Conservation (phyloP, 2,329 filamentous ascomycete species). For the Amylocarpus encephaloides region DNA sequence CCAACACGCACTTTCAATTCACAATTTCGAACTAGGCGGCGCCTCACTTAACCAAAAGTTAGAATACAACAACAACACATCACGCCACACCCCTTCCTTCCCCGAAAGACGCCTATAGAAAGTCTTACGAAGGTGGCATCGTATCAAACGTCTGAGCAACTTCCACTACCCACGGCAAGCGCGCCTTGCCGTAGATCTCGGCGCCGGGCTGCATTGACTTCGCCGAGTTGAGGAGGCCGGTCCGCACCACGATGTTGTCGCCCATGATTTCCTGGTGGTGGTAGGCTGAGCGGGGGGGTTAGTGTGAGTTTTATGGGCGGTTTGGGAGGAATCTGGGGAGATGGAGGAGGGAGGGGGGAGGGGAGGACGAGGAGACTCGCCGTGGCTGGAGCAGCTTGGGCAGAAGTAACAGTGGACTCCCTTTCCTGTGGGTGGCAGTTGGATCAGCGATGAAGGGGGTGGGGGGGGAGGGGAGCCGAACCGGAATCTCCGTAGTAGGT, state of each 20-base stretch:
- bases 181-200: constrained; percentile 50
- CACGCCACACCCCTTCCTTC: not conserved
- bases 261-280: constrained; percentile 48
- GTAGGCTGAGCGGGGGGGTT: constrained; percentile 31
- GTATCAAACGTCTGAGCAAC: constrained; percentile 41
- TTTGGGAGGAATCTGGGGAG: too few species aligned
- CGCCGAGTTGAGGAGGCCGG: constrained; percentile 40
- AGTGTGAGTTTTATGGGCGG: constrained; percentile 38
- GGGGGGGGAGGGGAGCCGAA: not conserved
- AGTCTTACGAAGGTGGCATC: constrained; percentile 34
- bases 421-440: constrained; percentile 36
- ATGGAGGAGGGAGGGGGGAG: constrained; percentile 40
- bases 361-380: too few species aligned
- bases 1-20: not conserved
- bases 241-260: constrained; percentile 47
- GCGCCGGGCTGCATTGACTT: constrained; percentile 43
- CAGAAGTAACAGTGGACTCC: constrained; percentile 52
- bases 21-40: constrained; percentile 1
- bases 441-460: not conserved
- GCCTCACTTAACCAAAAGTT: not conserved
- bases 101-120: not conserved
- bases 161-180: constrained; percentile 45
- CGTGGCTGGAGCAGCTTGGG: constrained; percentile 45
- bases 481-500: constrained; percentile 50
- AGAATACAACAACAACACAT: not conserved